Conservation (phyloP, 192 early-diverging fungal species). For the Oehlia diaphana region DNA sequence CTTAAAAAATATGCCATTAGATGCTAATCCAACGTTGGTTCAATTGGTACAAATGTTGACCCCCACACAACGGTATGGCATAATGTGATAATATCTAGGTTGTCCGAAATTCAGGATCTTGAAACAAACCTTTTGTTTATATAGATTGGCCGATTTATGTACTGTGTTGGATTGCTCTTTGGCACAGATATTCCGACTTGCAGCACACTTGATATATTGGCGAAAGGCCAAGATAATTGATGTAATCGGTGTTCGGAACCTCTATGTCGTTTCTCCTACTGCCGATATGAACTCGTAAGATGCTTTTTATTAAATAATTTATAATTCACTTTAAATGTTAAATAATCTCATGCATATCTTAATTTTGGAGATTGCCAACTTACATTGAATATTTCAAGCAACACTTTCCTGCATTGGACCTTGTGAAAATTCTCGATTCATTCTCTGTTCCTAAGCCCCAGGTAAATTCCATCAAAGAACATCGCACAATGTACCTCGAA, state of each 20-base stretch:
- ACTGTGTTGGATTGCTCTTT: conserved; percentile 87
- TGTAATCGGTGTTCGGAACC: conserved; percentile 70
- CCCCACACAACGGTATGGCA: conserved; percentile 69
- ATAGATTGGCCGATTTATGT: conserved; percentile 78
- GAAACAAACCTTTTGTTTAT: neutral
- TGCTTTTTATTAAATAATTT: neutral
- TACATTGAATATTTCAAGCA: conserved; percentile 32
- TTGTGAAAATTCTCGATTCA: conserved; percentile 52
- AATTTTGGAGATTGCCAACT: conserved; percentile 32
- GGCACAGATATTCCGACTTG: conserved; percentile 86
- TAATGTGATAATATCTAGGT: neutral
- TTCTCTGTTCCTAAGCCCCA: conserved; percentile 62
- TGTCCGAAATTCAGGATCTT: neutral
- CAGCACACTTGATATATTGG: conserved; percentile 94
- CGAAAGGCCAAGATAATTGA: conserved; percentile 88
- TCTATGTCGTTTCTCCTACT: conserved; percentile 76
- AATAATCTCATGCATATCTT: conserved; percentile 24
- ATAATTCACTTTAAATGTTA: conserved; percentile 2
- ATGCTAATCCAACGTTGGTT: conserved; percentile 83
- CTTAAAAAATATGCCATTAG: conserved; percentile 72
- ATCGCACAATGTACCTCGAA: conserved; percentile 72
- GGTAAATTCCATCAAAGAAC: conserved; percentile 57
- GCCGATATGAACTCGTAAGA: conserved; percentile 60
- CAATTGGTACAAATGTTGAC: conserved; percentile 87
- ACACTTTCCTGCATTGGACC: conserved; percentile 1